Percentiles rank a stretch among this genome's conserved stretches.
Conservation (phyloP, 192 early-diverging fungal genomes). For the Backusella westeae region DNA sequence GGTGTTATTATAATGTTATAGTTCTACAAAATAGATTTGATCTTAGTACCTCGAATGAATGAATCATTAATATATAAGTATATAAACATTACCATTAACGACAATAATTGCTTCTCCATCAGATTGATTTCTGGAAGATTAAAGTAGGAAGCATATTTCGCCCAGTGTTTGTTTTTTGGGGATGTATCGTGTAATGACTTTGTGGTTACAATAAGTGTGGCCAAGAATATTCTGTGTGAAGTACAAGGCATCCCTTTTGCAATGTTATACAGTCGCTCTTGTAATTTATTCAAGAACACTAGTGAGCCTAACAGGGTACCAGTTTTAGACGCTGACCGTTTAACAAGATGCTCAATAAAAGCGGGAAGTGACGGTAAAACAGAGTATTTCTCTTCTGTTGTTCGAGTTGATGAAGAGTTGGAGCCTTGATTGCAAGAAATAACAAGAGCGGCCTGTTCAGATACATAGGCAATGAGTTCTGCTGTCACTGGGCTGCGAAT, state of each 20-base stretch:
- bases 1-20: constrained; percentile 27
- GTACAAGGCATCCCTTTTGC: constrained; percentile 82
- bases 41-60: neutral
- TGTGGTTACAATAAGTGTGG: constrained; percentile 70
- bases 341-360: constrained; percentile 65
- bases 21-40: constrained; percentile 13
- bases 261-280: constrained; percentile 59
- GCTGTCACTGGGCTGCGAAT: constrained; percentile 16
- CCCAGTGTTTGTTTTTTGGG: constrained; percentile 86
- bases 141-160: constrained; percentile 66
- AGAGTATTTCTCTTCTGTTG: neutral
- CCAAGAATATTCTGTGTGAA: constrained; percentile 75
- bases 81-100: constrained; percentile 47
- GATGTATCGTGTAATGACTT: constrained; percentile 81
- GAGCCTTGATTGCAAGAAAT: constrained; percentile 20
- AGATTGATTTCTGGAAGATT: constrained; percentile 76
- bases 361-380: constrained; percentile 56
- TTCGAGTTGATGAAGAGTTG: neutral
- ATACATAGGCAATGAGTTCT: constrained; percentile 14
- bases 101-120: constrained; percentile 80
- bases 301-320: constrained; percentile 70
- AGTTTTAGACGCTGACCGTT: constrained; percentile 64
- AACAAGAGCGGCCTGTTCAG: constrained; percentile 18
- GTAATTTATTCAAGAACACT: constrained; percentile 70
- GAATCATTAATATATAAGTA: constrained; percentile 13